Percentiles rank a stretch among this genome's conserved stretches.
Evolutionary conservation across 345 rosid species (phyloP).

Genomic region (Limnanthes douglasii): DNA sequence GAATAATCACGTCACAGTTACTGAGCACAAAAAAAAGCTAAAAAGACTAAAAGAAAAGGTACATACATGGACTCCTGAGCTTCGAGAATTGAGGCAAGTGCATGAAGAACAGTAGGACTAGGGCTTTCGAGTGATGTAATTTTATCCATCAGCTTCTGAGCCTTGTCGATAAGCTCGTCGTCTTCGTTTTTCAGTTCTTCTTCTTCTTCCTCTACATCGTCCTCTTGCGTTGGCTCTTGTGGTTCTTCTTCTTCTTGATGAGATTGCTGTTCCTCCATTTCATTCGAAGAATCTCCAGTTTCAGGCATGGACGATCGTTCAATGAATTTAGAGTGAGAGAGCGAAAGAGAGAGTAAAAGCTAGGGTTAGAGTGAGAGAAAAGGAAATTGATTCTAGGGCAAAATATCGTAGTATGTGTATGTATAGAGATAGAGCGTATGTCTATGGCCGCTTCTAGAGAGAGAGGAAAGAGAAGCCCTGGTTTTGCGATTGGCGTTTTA

Average conservation of each 20-base stretch:
- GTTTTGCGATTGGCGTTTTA: no score
- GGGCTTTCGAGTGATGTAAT: constrained; percentile 67
- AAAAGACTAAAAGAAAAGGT: background rate
- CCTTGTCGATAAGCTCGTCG: constrained; percentile 49
- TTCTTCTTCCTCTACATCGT: constrained; percentile 18
- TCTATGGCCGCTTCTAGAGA: no score
- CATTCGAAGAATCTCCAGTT: constrained; percentile 7
- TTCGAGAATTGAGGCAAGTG: constrained; percentile 73
- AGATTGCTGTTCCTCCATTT: constrained; percentile 9
- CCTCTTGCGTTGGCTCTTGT: constrained; percentile 9
- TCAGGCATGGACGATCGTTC: constrained; percentile 7
- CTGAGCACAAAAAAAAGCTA: background rate
- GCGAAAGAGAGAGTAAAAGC: no score
- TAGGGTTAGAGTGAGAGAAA: no score
- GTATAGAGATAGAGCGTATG: no score
- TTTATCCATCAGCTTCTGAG: constrained; percentile 65
- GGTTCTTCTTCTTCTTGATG: constrained; percentile 11
- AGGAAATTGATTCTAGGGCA: no score
- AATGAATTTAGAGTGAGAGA: no score
- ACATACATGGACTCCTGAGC: constrained; percentile 67
- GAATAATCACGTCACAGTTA: background rate
- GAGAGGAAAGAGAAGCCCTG: no score
- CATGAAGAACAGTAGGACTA: constrained; percentile 55
- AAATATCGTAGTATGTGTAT: no score
- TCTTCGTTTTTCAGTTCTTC: constrained; percentile 35